phyloP scores from a whole-genome alignment of 352 stramenopile species.

The Phytophthora chlamydospora region DNA sequence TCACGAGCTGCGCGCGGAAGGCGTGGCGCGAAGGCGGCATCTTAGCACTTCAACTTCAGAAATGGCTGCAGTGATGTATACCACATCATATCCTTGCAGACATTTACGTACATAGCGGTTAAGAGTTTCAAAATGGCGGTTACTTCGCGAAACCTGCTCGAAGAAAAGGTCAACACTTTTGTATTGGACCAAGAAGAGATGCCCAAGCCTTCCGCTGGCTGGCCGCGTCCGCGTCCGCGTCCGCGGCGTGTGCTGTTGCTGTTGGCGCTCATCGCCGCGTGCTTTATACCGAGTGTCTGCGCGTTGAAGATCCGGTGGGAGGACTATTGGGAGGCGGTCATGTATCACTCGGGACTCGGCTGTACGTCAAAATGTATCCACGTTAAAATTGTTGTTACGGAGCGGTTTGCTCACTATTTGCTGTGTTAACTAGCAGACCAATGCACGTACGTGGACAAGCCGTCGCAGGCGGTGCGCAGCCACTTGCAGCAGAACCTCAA shows the following conservation, averaged over 20 bases:
- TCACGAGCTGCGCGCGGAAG: conserved; percentile 44
- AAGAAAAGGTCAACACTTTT: conserved; percentile 17
- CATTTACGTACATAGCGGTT: not conserved
- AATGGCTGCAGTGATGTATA: not conserved
- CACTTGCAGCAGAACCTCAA: conserved; percentile 67
- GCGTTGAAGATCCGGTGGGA: conserved; percentile 33
- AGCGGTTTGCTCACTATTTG: conserved; percentile 6
- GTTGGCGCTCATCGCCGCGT: conserved; percentile 18
- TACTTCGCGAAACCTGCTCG: too few species aligned
- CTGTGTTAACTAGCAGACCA: conserved; percentile 48
- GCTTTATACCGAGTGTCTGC: conserved; percentile 4
- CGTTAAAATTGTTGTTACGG: not conserved
- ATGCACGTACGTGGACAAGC: conserved; percentile 75
- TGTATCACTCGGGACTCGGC: conserved; percentile 55
- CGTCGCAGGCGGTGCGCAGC: conserved; percentile 55
- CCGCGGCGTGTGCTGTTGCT: conserved; percentile 15
- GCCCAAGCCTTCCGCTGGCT: conserved; percentile 2
- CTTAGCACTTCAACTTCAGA: conserved; percentile 27
- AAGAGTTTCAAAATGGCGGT: not conserved
- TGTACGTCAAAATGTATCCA: conserved; percentile 42
- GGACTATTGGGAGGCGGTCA: conserved; percentile 47
- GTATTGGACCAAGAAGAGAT: conserved; percentile 8
- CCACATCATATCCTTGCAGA: not conserved
- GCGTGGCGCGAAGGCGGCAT: conserved; percentile 14
- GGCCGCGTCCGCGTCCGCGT: not conserved